These are phyloP conservation scores for Lasiodiplodia sp. DNA, from an alignment of 2,329 filamentous ascomycete genomes.

Conservation along the genomic window DNA sequence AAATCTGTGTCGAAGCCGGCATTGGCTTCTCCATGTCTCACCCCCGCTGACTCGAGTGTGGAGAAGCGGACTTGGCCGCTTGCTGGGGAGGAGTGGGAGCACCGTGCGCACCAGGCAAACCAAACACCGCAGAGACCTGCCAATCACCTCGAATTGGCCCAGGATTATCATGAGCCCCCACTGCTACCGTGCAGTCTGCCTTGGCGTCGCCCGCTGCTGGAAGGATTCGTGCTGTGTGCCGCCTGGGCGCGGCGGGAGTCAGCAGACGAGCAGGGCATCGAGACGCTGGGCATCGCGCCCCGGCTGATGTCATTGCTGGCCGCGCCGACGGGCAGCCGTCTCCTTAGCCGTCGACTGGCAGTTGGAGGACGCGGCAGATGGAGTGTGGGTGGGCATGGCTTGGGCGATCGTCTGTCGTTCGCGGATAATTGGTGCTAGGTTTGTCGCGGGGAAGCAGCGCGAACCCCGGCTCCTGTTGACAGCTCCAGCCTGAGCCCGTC, in stretches of 20 bases:
- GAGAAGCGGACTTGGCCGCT: constrained; percentile 18
- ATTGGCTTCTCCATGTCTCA: constrained; percentile 12
- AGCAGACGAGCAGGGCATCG: constrained; percentile 12
- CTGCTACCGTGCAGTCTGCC: constrained; percentile 11
- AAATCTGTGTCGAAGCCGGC: background rate
- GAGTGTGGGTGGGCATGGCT: background rate
- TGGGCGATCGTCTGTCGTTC: constrained; percentile 10
- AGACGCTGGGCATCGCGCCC: background rate
- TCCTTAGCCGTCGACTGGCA: background rate
- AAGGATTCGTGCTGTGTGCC: constrained; percentile 25
- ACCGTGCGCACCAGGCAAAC: constrained; percentile 19
- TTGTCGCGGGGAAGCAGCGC: constrained; percentile 17
- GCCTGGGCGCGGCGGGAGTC: constrained; percentile 16
- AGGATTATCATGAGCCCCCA: constrained; percentile 5
- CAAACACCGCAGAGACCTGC: background rate
- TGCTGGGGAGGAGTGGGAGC: constrained; percentile 3
- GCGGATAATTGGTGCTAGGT: constrained; percentile 23
- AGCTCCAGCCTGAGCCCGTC: constrained; percentile 18
- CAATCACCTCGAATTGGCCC: constrained; percentile 1
- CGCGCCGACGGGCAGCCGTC: background rate
- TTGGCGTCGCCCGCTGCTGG: constrained; percentile 15
- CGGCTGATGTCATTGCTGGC: constrained; percentile 20
- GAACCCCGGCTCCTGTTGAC: constrained; percentile 11
- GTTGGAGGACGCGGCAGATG: background rate
- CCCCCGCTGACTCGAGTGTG: constrained; percentile 22